Evolutionary conservation across 2,329 filamentous ascomycete genomes (phyloP), one percentile per base, ranked within the genome.

Genomic region (Escovopsis sp.): DNA sequence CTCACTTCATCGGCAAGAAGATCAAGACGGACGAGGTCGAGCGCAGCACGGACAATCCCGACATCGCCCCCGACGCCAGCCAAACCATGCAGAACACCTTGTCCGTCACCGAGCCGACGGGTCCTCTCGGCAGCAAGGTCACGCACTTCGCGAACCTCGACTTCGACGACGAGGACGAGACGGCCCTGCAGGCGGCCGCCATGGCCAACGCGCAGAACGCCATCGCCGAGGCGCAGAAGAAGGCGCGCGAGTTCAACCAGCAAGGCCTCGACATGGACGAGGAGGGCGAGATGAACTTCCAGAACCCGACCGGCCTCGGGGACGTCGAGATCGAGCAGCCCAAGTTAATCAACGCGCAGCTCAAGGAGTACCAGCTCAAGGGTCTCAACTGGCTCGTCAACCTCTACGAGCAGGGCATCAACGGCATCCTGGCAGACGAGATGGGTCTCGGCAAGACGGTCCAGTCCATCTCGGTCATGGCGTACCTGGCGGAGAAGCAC

Each of bases 371-470:
- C 65, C 91, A 98, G 67, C 70, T 98, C 59, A 98, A 98, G 69
- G 91, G 91, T 65, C 83, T 98, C 60, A 98, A 96, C 59, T 98
- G 91, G 91, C 77, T 98, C 43, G 91, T 94, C 67, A 96, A 98
- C 60, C 65, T 98, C 51, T 98, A 98, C 68, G 91, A 98, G 63
- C 91, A 98, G 63, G 91, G 91, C 60, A 98, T 98, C 82, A 96
- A 96, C 66, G 89, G 89, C 64, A 98, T 98, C 54, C 70, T 98
- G 49, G 91, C 91, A 50, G 91, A 98, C 60, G 91, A 98, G 66
- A 98, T 98, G 91, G 91, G 91, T 77, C 84, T 98, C 23, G 91
- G 91, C 61, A 98, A 98, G 66, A 98, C 91, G 18, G 86, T 98
- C 6, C 91, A 98, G 66, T 96, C 89, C 19, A 98, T 98, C 48